Percentiles rank a stretch among this genome's conserved stretches.
Conservation (phyloP, 2,329 filamentous ascomycete genomes). For the Stenocarpella maydis region DNA sequence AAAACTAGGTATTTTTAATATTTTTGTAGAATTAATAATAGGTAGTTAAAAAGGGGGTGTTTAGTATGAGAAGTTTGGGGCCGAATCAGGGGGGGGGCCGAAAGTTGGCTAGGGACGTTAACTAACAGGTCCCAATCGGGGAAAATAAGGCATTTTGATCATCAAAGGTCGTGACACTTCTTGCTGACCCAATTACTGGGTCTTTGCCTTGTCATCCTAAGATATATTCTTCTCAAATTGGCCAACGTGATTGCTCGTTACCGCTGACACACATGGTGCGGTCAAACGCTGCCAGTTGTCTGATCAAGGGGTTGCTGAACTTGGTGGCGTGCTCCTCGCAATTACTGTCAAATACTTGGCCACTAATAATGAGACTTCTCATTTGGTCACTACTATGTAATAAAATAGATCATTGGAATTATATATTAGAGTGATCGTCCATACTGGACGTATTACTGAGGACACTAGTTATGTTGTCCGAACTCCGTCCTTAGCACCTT, state of each 20-base stretch:
- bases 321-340: background rate
- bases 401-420: background rate
- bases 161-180: background rate
- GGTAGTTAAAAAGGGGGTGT: no score
- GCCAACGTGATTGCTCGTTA: background rate
- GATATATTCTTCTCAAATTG: background rate
- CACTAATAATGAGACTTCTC: no score
- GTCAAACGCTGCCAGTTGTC: background rate
- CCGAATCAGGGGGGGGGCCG: no score
- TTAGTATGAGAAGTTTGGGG: no score
- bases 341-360: background rate
- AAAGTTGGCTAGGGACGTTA: no score
- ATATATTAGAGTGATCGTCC: background rate
- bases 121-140: background rate
- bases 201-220: rapidly evolving
- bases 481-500: background rate
- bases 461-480: background rate
- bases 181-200: background rate
- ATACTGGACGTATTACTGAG: background rate
- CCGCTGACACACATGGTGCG: background rate
- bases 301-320: background rate
- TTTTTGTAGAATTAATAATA: no score
- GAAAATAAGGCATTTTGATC: background rate
- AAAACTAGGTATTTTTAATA: no score
- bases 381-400: background rate